Percentiles rank a stretch among this genome's conserved stretches.
Evolutionary conservation across 805 yeast genomes (phyloP).

Genomic region (Pichia occidentalis): DNA sequence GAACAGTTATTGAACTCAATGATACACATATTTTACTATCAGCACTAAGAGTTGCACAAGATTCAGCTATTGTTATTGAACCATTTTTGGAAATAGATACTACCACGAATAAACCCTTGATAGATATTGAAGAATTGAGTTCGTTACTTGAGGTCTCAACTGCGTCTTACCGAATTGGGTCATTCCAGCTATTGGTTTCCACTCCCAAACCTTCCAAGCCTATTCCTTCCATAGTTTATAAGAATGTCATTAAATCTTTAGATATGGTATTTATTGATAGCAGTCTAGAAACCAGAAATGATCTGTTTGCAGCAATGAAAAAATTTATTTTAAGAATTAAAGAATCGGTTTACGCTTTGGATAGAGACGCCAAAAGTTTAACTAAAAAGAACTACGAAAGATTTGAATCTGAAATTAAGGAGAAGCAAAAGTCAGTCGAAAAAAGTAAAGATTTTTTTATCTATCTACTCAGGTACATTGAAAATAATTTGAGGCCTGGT

Average conservation of each 20-base stretch:
- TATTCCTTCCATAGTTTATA: slow-evolving; percentile 40
- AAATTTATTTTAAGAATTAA: slow-evolving; percentile 58
- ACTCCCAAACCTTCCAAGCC: slow-evolving; percentile 58
- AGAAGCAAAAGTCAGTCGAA: slow-evolving; percentile 25
- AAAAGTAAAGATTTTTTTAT: slow-evolving; percentile 31
- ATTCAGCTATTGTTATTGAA: slow-evolving; percentile 43
- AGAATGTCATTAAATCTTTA: slow-evolving; percentile 37
- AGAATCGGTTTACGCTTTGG: slow-evolving; percentile 57
- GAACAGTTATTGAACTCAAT: slow-evolving; percentile 14
- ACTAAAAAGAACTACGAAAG: slow-evolving; percentile 27
- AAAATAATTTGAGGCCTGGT: slow-evolving; percentile 40
- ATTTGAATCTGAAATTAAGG: slow-evolving; percentile 35
- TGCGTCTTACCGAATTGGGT: slow-evolving; percentile 37
- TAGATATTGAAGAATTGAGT: slow-evolving; percentile 27
- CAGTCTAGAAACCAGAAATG: slow-evolving; percentile 62
- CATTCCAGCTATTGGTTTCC: slow-evolving; percentile 54
- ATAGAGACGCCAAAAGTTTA: slow-evolving; percentile 44
- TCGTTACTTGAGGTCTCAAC: slow-evolving; percentile 42
- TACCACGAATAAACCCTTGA: slow-evolving; percentile 15
- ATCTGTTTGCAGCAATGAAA: slow-evolving; percentile 53
- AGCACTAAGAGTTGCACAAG: slow-evolving; percentile 59
- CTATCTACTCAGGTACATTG: slow-evolving; percentile 25
- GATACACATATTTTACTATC: slow-evolving; percentile 42
- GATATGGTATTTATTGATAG: slow-evolving; percentile 55
- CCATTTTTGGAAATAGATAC: slow-evolving; percentile 39